Percentiles rank a stretch among this genome's conserved stretches.
Evolutionary conservation across 345 rosid species (phyloP).

Genomic region (Lenwebbia sp.): DNA sequence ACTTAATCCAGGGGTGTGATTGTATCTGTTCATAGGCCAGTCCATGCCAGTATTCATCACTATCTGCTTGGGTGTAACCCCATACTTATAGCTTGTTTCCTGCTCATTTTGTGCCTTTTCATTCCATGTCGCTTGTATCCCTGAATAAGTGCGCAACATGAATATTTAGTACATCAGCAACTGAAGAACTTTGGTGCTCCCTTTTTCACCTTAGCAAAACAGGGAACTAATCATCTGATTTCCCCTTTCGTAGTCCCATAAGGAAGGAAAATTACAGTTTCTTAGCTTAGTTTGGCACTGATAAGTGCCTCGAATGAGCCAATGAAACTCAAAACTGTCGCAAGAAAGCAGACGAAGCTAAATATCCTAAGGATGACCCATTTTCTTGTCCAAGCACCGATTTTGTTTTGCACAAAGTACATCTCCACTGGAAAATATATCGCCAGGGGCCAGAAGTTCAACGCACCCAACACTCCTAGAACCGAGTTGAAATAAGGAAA

Average conservation of each 20-base stretch:
- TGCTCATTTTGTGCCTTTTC: background rate
- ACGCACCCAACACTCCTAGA: constrained; percentile 54
- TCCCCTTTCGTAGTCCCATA: background rate
- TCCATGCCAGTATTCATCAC: background rate
- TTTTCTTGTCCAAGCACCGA: constrained; percentile 35
- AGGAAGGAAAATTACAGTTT: background rate
- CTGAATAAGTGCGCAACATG: background rate
- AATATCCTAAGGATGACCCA: constrained; percentile 46
- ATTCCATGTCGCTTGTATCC: background rate
- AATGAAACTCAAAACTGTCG: constrained; percentile 24
- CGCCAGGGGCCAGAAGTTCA: constrained; percentile 63
- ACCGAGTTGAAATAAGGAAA: constrained; percentile 86
- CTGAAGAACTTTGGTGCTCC: background rate
- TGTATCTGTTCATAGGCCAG: background rate
- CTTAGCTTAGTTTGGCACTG: constrained; percentile 31
- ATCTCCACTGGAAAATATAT: constrained; percentile 77
- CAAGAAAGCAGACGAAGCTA: constrained; percentile 22
- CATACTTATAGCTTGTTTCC: background rate
- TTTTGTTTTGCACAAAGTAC: constrained; percentile 46
- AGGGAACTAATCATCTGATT: background rate
- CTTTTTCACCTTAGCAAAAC: background rate
- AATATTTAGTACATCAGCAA: background rate
- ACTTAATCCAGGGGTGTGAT: background rate
- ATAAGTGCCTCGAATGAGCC: constrained; percentile 56
- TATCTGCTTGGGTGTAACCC: background rate